Evolutionary conservation across 2,329 filamentous ascomycete species (phyloP).

Genomic region (Alternaria gansuensis): DNA sequence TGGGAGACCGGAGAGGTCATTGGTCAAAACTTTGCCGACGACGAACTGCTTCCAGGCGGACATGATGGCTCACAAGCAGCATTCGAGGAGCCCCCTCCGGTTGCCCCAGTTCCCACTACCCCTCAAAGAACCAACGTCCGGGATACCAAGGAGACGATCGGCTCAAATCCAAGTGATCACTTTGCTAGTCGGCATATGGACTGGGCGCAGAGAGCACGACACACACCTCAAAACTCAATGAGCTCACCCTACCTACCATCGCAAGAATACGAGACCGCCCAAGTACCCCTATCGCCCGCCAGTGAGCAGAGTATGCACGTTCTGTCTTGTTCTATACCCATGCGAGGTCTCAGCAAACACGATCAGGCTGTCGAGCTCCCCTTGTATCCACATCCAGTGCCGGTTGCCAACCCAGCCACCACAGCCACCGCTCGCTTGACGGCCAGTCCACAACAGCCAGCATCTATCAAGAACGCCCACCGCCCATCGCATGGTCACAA

Average conservation of each 20-base stretch:
- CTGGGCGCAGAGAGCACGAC: constrained; percentile 49
- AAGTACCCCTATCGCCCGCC: constrained; percentile 55
- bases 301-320: constrained; percentile 65
- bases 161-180: constrained; percentile 51
- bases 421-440: constrained; percentile 42
- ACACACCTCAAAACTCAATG: constrained; percentile 51
- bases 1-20: constrained; percentile 81
- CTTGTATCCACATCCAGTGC: constrained; percentile 51
- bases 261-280: constrained; percentile 42
- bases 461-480: constrained; percentile 38
- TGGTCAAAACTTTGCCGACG: constrained; percentile 65
- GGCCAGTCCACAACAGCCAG: constrained; percentile 41
- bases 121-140: constrained; percentile 38
- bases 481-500: constrained; percentile 67
- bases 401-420: constrained; percentile 46
- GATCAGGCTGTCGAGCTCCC: constrained; percentile 52
- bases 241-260: constrained; percentile 48
- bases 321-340: constrained; percentile 68
- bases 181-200: constrained; percentile 52
- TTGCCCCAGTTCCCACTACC: constrained; percentile 32
- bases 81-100: constrained; percentile 31
- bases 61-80: constrained; percentile 58
- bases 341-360: constrained; percentile 51
- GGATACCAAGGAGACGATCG: constrained; percentile 46
- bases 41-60: constrained; percentile 79